These are phyloP conservation scores for Trichoderma asperelloides DNA, from an alignment of 495 filamentous ascomycete species.

Conservation along the genomic window DNA sequence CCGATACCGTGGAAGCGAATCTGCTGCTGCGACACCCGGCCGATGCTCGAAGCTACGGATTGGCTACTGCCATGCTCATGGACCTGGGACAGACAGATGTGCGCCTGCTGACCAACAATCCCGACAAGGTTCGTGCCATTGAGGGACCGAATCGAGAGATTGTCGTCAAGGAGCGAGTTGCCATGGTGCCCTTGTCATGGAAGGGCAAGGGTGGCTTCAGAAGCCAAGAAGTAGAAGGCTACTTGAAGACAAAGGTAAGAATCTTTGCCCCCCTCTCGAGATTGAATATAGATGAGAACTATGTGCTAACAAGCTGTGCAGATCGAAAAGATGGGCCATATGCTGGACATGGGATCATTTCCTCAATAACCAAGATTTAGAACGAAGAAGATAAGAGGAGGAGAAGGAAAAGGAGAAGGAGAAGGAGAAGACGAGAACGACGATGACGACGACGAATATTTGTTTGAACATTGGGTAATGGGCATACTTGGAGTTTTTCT, in stretches of 20 bases:
- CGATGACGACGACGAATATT: background rate
- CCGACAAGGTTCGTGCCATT: constrained; percentile 90
- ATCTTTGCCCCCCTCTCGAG: constrained; percentile 10
- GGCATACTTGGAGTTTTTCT: background rate
- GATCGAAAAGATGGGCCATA: constrained; percentile 36
- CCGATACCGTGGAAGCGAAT: constrained; percentile 94
- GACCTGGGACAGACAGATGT: constrained; percentile 77
- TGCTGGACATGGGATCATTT: constrained; percentile 24
- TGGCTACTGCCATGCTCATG: constrained; percentile 87
- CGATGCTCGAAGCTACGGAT: constrained; percentile 85
- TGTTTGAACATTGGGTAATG: background rate
- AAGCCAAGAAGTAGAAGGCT: constrained; percentile 83
- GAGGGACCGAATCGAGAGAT: constrained; percentile 86
- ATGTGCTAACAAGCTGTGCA: constrained; percentile 18
- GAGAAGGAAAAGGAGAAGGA: too few species aligned
- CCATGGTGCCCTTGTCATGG: constrained; percentile 96
- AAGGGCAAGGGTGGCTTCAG: constrained; percentile 74
- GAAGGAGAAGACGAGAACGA: background rate
- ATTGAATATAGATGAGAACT: background rate
- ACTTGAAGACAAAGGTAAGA: constrained; percentile 85
- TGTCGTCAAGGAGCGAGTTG: constrained; percentile 77
- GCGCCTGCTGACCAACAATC: constrained; percentile 90
- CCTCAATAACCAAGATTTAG: background rate
- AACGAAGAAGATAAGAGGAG: too few species aligned
- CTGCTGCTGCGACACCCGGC: constrained; percentile 84